Conservation (phyloP, 1,284 basidiomycete genomes). For the Ganoderma multipileum region DNA sequence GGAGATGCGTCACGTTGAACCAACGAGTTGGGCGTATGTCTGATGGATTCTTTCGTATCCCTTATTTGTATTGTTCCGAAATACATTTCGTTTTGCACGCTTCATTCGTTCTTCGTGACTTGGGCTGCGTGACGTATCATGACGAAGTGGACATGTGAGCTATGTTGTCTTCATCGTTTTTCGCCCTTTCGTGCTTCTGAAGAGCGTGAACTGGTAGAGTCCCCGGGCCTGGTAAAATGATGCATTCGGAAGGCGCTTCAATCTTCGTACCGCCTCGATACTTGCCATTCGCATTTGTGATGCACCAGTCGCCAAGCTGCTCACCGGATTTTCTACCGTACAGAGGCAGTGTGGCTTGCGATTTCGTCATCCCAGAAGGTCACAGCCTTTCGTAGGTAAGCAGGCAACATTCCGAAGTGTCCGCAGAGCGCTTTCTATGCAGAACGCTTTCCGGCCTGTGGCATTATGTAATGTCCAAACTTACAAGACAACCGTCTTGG, state of each 20-base stretch:
- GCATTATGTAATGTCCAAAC: neutral
- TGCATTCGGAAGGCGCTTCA: too few relatives aligned
- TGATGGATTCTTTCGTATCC: slow-evolving; percentile 63
- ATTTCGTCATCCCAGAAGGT: neutral
- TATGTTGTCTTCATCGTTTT: too few relatives aligned
- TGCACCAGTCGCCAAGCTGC: too few relatives aligned
- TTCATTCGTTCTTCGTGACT: neutral
- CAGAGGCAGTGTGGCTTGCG: too few relatives aligned
- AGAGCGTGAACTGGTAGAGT: too few relatives aligned
- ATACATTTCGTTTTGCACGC: neutral
- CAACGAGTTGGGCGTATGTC: slow-evolving; percentile 77
- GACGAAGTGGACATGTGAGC: too few relatives aligned
- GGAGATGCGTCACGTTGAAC: slow-evolving; percentile 45
- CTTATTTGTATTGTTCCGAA: neutral
- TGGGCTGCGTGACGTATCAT: too few relatives aligned
- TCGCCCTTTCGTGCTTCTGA: too few relatives aligned
- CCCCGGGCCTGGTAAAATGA: too few relatives aligned
- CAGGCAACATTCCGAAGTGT: neutral
- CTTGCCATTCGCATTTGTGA: too few relatives aligned
- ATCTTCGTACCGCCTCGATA: too few relatives aligned
- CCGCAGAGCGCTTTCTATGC: neutral
- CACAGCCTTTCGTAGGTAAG: neutral
- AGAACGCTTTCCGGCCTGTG: neutral
- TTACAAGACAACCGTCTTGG: neutral
- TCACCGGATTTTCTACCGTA: too few relatives aligned